Base-by-base conservation (phyloP, 257 asterid species). In the Capsicum chinense region DNA sequence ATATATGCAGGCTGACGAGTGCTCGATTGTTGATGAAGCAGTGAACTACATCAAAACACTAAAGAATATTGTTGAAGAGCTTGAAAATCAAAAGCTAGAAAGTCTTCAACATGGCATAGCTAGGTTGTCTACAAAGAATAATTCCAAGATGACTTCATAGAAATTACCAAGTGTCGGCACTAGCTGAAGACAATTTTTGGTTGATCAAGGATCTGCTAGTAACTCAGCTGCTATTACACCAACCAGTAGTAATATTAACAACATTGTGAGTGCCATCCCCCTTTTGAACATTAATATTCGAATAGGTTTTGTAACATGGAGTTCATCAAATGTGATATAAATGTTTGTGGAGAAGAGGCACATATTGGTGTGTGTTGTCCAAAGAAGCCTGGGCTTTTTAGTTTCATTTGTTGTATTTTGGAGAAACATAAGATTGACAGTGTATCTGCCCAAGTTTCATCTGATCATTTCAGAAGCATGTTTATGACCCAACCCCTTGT, bases 141-240 rank as follows among this genome's bases (percentile, higher is more conserved):
- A 39, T 39, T 39, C 42, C 3, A 39, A 39, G 42, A 39, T 39
- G 42, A 39, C 42, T 39, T 39, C 42, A 39, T 4, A 39, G 42
- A 39, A 84, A 39, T 39, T 39, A 39, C 42, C 42, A 39, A 39
- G 42, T 39, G 42, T 39, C 2, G 42, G 42, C 42, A 39, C 42
- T 2, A 39, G 42, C 42, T 39, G 91, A 84, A 95, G 92, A 62
- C 90, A 89, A 2, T 89, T 91, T 67, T 7, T 91, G 39, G 93
- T 94, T 17, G 93, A 92, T 81, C 92, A 83, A 74, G 94, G 89
- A n/a, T 86, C 86, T 16, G 13, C 83, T 37, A 59, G 73, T 85
- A 66, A 83, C 11, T 37, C 87, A 14, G 14, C 85, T 19, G 69
- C 56, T 60, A 39, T 81, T 8, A 58, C 84, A 83, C 4, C 17